phyloP scores from a whole-genome alignment of 257 asterid genomes.

The Gynochthodes officinalis region DNA sequence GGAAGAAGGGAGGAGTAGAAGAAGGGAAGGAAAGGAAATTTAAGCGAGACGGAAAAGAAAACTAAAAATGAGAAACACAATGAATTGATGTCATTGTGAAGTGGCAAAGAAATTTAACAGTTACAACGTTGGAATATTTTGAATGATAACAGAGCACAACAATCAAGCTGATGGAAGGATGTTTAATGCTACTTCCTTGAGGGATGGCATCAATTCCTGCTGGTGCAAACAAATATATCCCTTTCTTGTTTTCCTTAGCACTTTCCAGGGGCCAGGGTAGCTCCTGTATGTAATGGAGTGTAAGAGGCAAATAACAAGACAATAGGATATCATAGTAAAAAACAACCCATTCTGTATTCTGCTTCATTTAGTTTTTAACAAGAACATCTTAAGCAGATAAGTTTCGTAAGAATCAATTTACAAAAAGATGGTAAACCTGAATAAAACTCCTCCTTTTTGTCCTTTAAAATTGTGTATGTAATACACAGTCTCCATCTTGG shows the following conservation, averaged over 20 bases:
- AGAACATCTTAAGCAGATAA: background rate
- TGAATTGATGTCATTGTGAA: no score
- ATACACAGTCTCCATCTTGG: constrained; percentile 84
- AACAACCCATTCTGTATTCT: background rate
- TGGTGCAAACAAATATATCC: constrained; percentile 59
- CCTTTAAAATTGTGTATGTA: constrained; percentile 97
- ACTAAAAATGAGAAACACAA: no score
- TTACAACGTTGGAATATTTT: no score
- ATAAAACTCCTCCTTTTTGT: constrained; percentile 68
- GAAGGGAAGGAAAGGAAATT: background rate
- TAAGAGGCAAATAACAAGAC: background rate
- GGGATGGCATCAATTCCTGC: constrained; percentile 77
- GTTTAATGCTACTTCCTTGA: constrained; percentile 81
- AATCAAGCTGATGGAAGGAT: constrained; percentile 68
- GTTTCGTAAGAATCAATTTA: background rate
- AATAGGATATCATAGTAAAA: background rate
- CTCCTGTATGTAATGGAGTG: constrained; percentile 40
- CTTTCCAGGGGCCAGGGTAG: constrained; percentile 87
- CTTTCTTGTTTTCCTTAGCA: constrained; percentile 56
- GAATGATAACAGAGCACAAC: no score
- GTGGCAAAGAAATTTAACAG: no score
- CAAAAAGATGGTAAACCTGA: constrained; percentile 49
- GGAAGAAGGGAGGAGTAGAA: no score
- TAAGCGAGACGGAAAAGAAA: background rate
- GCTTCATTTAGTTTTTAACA: background rate